Conservation (phyloP, 2,329 filamentous ascomycete species). For the Fusarium sp. region DNA sequence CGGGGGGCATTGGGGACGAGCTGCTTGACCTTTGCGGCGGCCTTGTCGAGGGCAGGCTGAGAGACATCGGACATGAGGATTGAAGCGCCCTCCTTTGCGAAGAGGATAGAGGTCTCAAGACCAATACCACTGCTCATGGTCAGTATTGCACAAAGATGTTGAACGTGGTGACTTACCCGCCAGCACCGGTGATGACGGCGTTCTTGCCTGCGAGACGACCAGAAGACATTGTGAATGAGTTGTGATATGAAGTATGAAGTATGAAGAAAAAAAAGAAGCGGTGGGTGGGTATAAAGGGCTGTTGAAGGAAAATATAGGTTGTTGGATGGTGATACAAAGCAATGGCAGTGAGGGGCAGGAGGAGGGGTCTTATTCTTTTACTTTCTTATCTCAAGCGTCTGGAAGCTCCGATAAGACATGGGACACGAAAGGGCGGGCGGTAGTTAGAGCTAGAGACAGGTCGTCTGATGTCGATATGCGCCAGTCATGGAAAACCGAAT, state of each 20-base stretch:
- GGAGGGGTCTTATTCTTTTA: constrained; percentile 18
- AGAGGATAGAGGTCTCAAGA: constrained; percentile 90
- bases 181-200: constrained; percentile 84
- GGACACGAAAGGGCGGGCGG: background rate
- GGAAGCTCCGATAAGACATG: constrained; percentile 38
- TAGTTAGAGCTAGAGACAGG: background rate
- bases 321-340: constrained; percentile 18
- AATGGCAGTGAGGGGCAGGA: constrained; percentile 1
- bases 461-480: constrained; percentile 24
- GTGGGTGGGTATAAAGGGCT: constrained; percentile 20
- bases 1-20: constrained; percentile 74
- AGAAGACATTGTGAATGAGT: constrained; percentile 37
- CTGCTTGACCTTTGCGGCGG: constrained; percentile 79
- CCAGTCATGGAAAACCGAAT: constrained; percentile 21
- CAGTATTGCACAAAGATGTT: background rate
- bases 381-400: constrained; percentile 31
- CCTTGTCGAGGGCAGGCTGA: constrained; percentile 80
- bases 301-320: constrained; percentile 4
- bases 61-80: constrained; percentile 91
- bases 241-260: constrained; percentile 35
- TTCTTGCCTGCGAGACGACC: constrained; percentile 72
- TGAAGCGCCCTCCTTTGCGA: constrained; percentile 87
- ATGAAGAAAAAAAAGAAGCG: background rate
- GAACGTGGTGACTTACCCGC: constrained; percentile 72
- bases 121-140: constrained; percentile 79